These are phyloP conservation scores for Aspergillus chevalieri DNA, from an alignment of 2,329 filamentous ascomycete genomes.

Conservation along the genomic window DNA sequence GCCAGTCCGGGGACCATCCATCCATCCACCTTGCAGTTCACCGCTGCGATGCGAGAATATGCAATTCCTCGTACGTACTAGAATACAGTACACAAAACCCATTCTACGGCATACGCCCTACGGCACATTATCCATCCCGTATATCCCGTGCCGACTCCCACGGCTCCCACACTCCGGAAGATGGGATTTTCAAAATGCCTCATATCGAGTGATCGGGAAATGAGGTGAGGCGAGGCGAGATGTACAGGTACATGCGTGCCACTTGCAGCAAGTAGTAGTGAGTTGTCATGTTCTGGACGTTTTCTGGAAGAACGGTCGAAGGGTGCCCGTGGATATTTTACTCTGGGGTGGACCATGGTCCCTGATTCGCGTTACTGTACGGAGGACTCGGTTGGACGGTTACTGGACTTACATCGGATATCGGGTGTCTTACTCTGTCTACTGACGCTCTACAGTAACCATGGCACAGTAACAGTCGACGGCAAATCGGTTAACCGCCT, in stretches of 20 bases:
- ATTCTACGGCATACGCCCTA: too few relatives aligned
- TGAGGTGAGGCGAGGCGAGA: background rate
- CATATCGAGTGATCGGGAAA: background rate
- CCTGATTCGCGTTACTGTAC: background rate
- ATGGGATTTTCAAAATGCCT: too few relatives aligned
- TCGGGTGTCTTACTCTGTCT: too few relatives aligned
- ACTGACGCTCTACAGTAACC: background rate
- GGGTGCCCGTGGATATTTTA: background rate
- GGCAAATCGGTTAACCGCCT: too few relatives aligned
- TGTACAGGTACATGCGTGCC: background rate
- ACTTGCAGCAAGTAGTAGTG: background rate
- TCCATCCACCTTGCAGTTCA: background rate
- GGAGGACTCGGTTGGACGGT: too few relatives aligned
- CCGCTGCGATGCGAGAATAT: background rate
- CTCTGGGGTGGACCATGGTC: background rate
- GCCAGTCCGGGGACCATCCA: background rate
- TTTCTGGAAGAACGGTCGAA: slow-evolving; percentile 25
- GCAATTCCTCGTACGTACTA: too few relatives aligned
- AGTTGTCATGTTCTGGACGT: slow-evolving; percentile 21
- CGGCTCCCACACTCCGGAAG: too few relatives aligned
- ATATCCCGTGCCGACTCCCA: too few relatives aligned
- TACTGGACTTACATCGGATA: too few relatives aligned
- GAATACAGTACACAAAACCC: too few relatives aligned
- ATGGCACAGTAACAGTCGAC: background rate
- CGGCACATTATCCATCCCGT: too few relatives aligned